These are phyloP conservation scores for Apiospora malaysiana DNA, from an alignment of 2,329 filamentous ascomycete genomes.

Conservation along the genomic window DNA sequence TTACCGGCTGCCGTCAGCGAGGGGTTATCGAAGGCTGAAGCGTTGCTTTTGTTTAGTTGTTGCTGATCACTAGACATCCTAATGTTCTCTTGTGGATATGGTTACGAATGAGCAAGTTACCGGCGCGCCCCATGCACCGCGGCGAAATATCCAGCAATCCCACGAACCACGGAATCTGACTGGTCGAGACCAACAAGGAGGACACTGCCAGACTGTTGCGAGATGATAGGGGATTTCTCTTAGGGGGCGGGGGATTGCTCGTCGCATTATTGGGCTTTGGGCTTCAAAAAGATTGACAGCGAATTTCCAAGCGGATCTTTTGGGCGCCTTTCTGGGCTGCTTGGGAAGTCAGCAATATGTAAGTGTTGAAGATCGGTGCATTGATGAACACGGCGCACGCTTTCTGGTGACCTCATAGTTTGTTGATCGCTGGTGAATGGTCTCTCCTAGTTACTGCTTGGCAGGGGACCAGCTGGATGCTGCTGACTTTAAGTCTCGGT, in stretches of 20 bases:
- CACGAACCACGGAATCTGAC: background rate
- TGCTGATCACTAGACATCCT: background rate
- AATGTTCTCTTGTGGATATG: constrained; percentile 10
- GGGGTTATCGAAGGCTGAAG: background rate
- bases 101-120: constrained; percentile 4
- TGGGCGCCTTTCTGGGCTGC: background rate
- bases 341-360: background rate
- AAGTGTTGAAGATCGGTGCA: constrained; percentile 3
- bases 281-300: background rate
- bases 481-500: background rate
- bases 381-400: background rate
- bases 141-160: constrained; percentile 15
- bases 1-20: background rate
- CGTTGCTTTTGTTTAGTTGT: background rate
- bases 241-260: background rate
- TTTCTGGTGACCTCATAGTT: constrained; percentile 12
- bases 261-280: background rate
- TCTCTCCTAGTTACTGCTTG: background rate
- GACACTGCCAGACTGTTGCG: background rate
- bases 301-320: background rate
- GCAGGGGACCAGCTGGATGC: constrained; percentile 2
- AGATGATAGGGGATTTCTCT: background rate
- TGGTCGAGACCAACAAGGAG: background rate
- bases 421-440: constrained; percentile 17
- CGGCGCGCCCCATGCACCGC: background rate